Evolutionary conservation across 371 early-diverging fungal species (phyloP).

Genomic region (Mucor piriformis): DNA sequence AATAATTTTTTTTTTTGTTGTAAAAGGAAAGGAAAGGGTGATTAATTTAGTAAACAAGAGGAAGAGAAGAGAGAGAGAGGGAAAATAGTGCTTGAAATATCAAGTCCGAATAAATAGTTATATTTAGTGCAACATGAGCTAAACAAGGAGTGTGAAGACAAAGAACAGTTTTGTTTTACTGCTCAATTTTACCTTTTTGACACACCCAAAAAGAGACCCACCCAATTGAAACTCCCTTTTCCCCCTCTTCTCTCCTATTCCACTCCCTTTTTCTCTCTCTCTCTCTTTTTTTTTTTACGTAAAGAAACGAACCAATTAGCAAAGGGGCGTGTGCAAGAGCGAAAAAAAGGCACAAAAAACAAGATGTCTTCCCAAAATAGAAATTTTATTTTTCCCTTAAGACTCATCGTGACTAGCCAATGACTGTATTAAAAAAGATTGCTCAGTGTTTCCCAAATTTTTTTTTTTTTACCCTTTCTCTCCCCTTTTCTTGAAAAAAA

Average conservation of each 20-base stretch:
- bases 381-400: slow-evolving; percentile 1
- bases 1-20: slow-evolving; percentile 4
- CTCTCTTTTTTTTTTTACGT: neutral
- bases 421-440: neutral
- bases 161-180: slow-evolving; percentile 1
- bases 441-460: neutral
- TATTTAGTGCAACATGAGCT: slow-evolving; percentile 16
- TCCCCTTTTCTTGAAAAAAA: neutral
- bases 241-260: neutral
- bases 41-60: slow-evolving; percentile 9
- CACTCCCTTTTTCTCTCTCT: neutral
- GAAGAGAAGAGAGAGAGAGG: slow-evolving; percentile 7
- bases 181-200: neutral
- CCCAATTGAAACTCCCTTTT: neutral
- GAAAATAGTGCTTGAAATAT: slow-evolving; percentile 5
- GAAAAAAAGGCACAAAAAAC: no score
- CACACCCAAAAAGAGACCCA: neutral
- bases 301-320: slow-evolving; percentile 5
- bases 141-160: neutral
- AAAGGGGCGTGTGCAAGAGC: neutral
- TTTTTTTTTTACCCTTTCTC: neutral
- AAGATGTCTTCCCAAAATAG: neutral
- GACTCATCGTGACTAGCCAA: slow-evolving; percentile 31
- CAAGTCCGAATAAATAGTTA: slow-evolving; percentile 15
- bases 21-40: slow-evolving; percentile 26